A percentile compares a stretch with the other conserved stretches of the same genome.
phyloP scores from a whole-genome alignment of 192 early-diverging fungal genomes.

The Coemansia pectinata region DNA sequence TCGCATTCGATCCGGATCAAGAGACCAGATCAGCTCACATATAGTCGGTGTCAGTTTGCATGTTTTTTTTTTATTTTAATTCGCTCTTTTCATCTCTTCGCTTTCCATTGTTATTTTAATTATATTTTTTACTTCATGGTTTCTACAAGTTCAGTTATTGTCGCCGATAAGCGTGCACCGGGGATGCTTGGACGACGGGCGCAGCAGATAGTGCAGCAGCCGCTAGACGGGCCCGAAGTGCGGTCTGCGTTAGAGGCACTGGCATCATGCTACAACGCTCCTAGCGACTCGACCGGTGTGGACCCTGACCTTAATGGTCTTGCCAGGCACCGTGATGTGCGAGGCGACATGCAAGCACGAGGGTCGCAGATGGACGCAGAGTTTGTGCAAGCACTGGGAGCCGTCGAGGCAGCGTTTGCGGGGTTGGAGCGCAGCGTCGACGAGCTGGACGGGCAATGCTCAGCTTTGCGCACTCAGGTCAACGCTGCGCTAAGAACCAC shows the following conservation, averaged over 20 bases:
- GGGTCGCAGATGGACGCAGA: conserved; percentile 22
- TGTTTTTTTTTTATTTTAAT: background rate
- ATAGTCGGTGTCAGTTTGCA: too few relatives aligned
- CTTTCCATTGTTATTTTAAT: background rate
- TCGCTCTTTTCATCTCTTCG: background rate
- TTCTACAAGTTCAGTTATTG: background rate
- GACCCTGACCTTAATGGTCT: background rate
- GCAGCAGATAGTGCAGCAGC: conserved; percentile 30
- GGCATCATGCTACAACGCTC: conserved; percentile 15
- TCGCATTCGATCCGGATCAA: background rate
- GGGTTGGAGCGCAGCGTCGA: conserved; percentile 29
- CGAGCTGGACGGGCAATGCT: conserved; percentile 23
- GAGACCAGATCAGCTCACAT: background rate
- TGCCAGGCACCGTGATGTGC: conserved; percentile 28
- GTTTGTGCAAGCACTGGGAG: conserved; percentile 28
- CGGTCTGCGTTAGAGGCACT: conserved; percentile 29
- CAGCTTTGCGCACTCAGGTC: conserved; percentile 15
- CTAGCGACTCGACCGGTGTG: background rate
- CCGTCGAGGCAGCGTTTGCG: conserved; percentile 32
- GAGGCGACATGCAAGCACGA: conserved; percentile 29
- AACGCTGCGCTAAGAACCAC: conserved; percentile 25
- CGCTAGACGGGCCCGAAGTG: conserved; percentile 25
- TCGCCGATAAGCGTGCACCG: conserved; percentile 9
- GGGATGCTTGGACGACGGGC: conserved; percentile 43
- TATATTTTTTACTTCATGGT: background rate